Conservation (phyloP, 2,329 filamentous ascomycete genomes). For the Colletotrichum liaoningense region DNA sequence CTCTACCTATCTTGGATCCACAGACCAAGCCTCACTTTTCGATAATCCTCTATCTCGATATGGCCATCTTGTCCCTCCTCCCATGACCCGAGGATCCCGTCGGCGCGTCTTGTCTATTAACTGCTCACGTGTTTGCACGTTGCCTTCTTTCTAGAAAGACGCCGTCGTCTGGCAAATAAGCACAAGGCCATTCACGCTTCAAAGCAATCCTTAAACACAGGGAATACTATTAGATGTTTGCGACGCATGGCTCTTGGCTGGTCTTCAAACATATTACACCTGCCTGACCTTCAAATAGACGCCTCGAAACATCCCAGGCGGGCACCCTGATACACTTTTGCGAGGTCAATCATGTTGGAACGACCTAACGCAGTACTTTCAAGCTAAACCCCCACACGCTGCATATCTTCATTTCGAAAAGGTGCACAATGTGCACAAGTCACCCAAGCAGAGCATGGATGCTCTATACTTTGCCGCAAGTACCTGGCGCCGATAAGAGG, state of each 20-base stretch:
- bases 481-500: neutral
- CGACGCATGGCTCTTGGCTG: neutral
- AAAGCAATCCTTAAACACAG: neutral
- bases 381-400: constrained; percentile 27
- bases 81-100: constrained; percentile 19
- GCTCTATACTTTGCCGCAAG: neutral
- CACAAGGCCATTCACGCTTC: neutral
- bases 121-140: neutral
- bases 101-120: neutral
- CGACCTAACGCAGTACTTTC: constrained; percentile 4
- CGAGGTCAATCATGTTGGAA: constrained; percentile 28
- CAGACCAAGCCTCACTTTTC: neutral
- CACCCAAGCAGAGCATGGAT: neutral
- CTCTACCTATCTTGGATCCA: constrained; percentile 2
- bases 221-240: neutral
- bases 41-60: constrained; percentile 14
- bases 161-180: neutral
- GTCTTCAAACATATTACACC: neutral
- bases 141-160: neutral
- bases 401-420: constrained; percentile 22
- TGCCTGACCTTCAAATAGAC: constrained; percentile 11
- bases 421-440: constrained; percentile 11
- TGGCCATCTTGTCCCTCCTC: constrained; percentile 14
- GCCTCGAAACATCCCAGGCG: neutral
- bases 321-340: constrained; percentile 18